A percentile compares a stretch with the other conserved stretches of the same genome.
Evolutionary conservation across 2,329 filamentous ascomycete genomes (phyloP).

Genomic region (Fusarium decemcellulare): DNA sequence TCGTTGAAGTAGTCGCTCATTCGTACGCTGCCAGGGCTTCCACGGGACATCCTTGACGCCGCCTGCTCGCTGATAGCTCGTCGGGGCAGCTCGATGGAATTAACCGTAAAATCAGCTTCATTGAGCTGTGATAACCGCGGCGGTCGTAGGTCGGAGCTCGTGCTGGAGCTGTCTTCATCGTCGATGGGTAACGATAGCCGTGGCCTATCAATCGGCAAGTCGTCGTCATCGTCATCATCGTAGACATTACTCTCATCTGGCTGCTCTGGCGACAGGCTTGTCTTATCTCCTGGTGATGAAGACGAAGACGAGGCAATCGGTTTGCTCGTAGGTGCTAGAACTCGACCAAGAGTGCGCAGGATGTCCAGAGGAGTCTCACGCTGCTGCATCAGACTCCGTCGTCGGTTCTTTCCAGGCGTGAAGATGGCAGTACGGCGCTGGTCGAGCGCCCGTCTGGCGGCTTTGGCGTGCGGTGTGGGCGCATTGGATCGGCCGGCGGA

Average conservation of each 20-base stretch:
- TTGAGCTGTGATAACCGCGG: constrained; percentile 69
- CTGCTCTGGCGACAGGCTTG: constrained; percentile 46
- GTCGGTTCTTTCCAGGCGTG: constrained; percentile 71
- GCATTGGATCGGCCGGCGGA: constrained; percentile 61
- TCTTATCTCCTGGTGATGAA: constrained; percentile 51
- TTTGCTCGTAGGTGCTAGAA: constrained; percentile 65
- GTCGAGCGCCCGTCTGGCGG: constrained; percentile 71
- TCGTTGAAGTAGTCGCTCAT: constrained; percentile 66
- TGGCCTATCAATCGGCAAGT: constrained; percentile 64
- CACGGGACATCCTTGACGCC: constrained; percentile 62
- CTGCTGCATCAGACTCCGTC: constrained; percentile 70
- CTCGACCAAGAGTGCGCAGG: constrained; percentile 67
- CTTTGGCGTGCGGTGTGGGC: constrained; percentile 73
- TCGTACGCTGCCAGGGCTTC: constrained; percentile 67
- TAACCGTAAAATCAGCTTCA: constrained; percentile 70
- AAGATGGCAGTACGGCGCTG: constrained; percentile 71
- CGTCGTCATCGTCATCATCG: constrained; percentile 67
- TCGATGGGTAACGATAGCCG: constrained; percentile 69
- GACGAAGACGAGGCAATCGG: constrained; percentile 64
- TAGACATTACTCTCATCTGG: constrained; percentile 62
- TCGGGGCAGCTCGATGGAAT: constrained; percentile 72
- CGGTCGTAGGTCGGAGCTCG: constrained; percentile 66
- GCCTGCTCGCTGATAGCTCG: constrained; percentile 64
- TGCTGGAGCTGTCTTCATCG: constrained; percentile 65
- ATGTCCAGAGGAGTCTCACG: constrained; percentile 69